Evolutionary conservation across 1,284 basidiomycete genomes (phyloP).

Genomic region (Ceratobasidium sp.): DNA sequence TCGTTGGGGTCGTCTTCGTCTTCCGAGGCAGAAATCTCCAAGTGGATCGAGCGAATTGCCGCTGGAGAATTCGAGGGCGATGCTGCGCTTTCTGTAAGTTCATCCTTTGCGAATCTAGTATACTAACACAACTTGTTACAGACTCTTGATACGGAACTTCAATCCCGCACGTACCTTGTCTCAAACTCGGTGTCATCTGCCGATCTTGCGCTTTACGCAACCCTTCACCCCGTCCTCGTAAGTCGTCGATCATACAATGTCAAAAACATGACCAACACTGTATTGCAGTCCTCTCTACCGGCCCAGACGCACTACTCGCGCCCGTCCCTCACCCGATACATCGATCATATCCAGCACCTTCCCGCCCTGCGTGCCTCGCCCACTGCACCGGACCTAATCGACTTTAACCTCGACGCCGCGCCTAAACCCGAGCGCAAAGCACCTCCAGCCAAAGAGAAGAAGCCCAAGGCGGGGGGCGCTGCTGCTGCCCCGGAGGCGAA

Average conservation of each 20-base stretch:
- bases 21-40: slow-evolving; percentile 39
- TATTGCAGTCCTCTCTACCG: slow-evolving; percentile 71
- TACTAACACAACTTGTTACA: slow-evolving; percentile 46
- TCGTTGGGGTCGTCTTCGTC: slow-evolving; percentile 36
- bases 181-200: slow-evolving; percentile 60
- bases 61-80: slow-evolving; percentile 43
- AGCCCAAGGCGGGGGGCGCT: slow-evolving; percentile 71
- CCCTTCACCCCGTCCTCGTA: slow-evolving; percentile 75
- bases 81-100: slow-evolving; percentile 29
- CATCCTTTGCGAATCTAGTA: background rate
- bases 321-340: slow-evolving; percentile 90
- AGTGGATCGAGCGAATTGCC: slow-evolving; percentile 40
- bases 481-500: slow-evolving; percentile 55
- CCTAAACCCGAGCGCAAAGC: slow-evolving; percentile 80
- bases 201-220: slow-evolving; percentile 63
- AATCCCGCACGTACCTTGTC: slow-evolving; percentile 62
- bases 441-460: slow-evolving; percentile 79
- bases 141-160: slow-evolving; percentile 61
- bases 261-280: slow-evolving; percentile 2
- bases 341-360: slow-evolving; percentile 88
- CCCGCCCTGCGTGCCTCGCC: slow-evolving; percentile 70
- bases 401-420: slow-evolving; percentile 71
- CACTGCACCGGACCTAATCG: slow-evolving; percentile 67
- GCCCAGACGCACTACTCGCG: slow-evolving; percentile 77
- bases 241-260: slow-evolving; percentile 55